Base-by-base conservation (phyloP, 2,329 filamentous ascomycete genomes). In the Calonectria ilicicola region DNA sequence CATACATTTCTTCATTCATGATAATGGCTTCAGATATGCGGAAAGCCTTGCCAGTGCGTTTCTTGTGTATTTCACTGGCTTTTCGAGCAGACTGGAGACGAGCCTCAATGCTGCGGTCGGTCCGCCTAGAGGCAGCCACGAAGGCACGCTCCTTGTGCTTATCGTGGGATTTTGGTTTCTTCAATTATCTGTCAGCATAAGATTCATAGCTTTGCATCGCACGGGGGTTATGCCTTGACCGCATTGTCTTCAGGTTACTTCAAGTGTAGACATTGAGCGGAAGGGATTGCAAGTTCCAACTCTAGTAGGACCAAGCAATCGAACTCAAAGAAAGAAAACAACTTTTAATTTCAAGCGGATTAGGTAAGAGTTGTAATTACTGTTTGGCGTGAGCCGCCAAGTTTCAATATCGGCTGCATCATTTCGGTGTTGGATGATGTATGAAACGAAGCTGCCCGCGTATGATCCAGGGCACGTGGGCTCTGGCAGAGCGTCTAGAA, bases 1-100 rank as follows among this genome's bases (percentile, higher is more conserved):
- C 95, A 81, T 98, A 98, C 95, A 98, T 98, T 82, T 97, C 95
- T 82, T 98, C 96, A 74, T 95, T 95, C 77, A 94, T 87, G 14
- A 98, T 95, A 32, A 97, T 95, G 80, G 97, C 91, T 82, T 96
- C 93, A 32, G 93, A 95, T 70, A 98, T 94, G 77, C 92, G 92
- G 72, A 98, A 89, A 2, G 90, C 91, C 77, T 95, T 94, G 46
- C 96, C 96, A 0, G 96, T 98, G 23, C 95, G 92, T 82, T 93
- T 91, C 86, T 95, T 95, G 88, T 98, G 96, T 42, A 98, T 95
- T 79, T 95, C 92, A n/a, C 96, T 98, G 5, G 96, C 96, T 83
- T 94, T 91, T 64, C 92, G 90, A 15, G 96, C 96, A 2, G 96
- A 98, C 82, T 98, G 94, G n/a, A 98, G 90, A 29, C 96, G 92